A percentile compares a stretch with the other conserved stretches of the same genome.
Evolutionary conservation across 2,329 filamentous ascomycete species (phyloP).

Genomic region (Trichoderma koningii): DNA sequence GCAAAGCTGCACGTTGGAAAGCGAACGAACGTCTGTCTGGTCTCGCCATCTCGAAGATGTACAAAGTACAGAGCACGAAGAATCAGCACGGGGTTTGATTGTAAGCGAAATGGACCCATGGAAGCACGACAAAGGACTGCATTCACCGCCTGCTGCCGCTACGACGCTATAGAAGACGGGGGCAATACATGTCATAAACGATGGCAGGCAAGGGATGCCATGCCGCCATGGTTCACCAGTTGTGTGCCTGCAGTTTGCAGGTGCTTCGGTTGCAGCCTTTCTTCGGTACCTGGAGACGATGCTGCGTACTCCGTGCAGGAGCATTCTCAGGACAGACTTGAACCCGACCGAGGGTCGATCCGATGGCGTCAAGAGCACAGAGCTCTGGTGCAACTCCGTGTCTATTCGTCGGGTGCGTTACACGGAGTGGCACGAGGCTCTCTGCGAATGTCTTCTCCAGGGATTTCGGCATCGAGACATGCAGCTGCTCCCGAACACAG

Average conservation of each 20-base stretch:
- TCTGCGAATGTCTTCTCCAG: neutral
- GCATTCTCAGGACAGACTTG: conserved; percentile 3
- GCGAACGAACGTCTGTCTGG: neutral
- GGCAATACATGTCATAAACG: conserved; percentile 6
- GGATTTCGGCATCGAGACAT: neutral
- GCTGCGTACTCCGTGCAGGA: too few species aligned
- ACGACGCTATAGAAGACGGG: neutral
- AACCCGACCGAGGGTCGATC: neutral
- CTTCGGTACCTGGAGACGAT: neutral
- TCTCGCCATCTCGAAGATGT: conserved; percentile 15
- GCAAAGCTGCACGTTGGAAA: conserved; percentile 7
- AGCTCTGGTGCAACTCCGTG: neutral
- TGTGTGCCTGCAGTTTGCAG: conserved; percentile 6
- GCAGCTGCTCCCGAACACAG: neutral
- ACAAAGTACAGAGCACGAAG: neutral
- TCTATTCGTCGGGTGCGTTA: neutral
- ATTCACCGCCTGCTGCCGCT: conserved; percentile 18
- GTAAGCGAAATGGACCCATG: conserved; percentile 10
- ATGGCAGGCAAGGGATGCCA: conserved; percentile 13
- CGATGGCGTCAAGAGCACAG: neutral
- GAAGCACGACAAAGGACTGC: neutral
- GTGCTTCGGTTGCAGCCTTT: neutral
- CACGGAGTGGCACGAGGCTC: neutral
- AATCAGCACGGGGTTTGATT: neutral
- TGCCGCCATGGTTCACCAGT: conserved; percentile 14